Evolutionary conservation across 805 yeast genomes (phyloP).

Genomic region (Metschnikowia hibisci): DNA sequence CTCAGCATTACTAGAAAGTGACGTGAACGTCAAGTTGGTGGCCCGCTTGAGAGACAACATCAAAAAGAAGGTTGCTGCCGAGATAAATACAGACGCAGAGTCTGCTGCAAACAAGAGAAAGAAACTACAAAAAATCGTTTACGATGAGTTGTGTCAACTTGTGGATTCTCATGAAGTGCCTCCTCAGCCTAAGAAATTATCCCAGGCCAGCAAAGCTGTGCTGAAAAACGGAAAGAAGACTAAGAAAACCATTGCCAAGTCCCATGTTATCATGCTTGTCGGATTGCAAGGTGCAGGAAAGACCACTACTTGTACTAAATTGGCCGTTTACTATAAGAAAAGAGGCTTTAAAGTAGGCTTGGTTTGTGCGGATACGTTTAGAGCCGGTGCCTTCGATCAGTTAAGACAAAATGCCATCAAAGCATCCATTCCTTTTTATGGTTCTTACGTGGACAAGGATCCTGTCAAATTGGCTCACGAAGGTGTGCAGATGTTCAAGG

Average conservation of each 20-base stretch:
- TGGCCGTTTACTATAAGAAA: conserved; percentile 90
- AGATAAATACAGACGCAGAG: conserved; percentile 44
- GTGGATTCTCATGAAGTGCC: conserved; percentile 67
- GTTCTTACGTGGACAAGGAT: conserved; percentile 92
- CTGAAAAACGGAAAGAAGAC: conserved; percentile 27
- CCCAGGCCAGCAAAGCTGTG: conserved; percentile 19
- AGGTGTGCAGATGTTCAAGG: conserved; percentile 88
- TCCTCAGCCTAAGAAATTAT: conserved; percentile 84
- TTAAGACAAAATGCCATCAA: conserved; percentile 95
- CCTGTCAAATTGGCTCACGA: conserved; percentile 89
- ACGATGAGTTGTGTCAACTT: conserved; percentile 82
- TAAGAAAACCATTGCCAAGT: conserved; percentile 15
- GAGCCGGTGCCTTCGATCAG: conserved; percentile 99
- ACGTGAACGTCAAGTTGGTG: conserved; percentile 85
- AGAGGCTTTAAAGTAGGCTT: conserved; percentile 93
- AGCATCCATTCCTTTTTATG: conserved; percentile 90
- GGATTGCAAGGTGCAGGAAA: conserved; percentile 99
- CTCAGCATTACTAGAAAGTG: conserved; percentile 88
- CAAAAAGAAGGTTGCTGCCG: conserved; percentile 45
- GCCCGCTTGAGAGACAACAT: conserved; percentile 66
- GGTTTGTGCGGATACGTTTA: conserved; percentile 98
- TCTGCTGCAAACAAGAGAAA: conserved; percentile 67
- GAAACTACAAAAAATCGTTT: conserved; percentile 85
- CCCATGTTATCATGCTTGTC: conserved; percentile 88
- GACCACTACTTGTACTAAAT: conserved; percentile 94